Percentiles rank a stretch among this genome's conserved stretches.
Conservation (phyloP, 805 yeast genomes). For the Grigorovia transvaalensis region DNA sequence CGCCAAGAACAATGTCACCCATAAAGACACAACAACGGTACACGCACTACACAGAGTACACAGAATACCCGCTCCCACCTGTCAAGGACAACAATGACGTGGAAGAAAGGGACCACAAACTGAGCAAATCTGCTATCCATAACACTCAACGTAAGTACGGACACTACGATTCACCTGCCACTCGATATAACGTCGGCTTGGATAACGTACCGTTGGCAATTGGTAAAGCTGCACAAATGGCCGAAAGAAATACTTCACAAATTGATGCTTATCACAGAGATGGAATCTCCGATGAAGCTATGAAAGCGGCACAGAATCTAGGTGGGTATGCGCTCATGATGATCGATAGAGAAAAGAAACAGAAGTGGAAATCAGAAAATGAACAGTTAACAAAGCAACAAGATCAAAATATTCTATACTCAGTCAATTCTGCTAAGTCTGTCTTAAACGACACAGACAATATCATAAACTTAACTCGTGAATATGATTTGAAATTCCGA, state of each 20-base stretch:
- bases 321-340: conserved; percentile 19
- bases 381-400: neutral
- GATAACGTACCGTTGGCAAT: conserved; percentile 46
- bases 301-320: conserved; percentile 30
- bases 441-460: neutral
- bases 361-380: conserved; percentile 33
- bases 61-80: neutral
- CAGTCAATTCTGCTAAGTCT: conserved; percentile 2
- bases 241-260: conserved; percentile 25
- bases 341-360: conserved; percentile 20
- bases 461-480: neutral
- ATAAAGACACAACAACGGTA: neutral
- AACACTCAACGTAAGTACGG: conserved; percentile 65
- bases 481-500: neutral
- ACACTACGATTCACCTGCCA: conserved; percentile 42
- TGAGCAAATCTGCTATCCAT: conserved; percentile 65
- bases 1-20: conserved; percentile 1
- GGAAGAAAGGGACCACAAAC: conserved; percentile 32
- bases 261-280: neutral
- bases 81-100: too few relatives aligned
- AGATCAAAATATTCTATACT: neutral
- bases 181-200: conserved; percentile 43
- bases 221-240: conserved; percentile 66
- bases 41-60: neutral
- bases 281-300: conserved; percentile 33